Conservation (phyloP, 768 basidiomycete genomes). For the Boletales sp. region DNA sequence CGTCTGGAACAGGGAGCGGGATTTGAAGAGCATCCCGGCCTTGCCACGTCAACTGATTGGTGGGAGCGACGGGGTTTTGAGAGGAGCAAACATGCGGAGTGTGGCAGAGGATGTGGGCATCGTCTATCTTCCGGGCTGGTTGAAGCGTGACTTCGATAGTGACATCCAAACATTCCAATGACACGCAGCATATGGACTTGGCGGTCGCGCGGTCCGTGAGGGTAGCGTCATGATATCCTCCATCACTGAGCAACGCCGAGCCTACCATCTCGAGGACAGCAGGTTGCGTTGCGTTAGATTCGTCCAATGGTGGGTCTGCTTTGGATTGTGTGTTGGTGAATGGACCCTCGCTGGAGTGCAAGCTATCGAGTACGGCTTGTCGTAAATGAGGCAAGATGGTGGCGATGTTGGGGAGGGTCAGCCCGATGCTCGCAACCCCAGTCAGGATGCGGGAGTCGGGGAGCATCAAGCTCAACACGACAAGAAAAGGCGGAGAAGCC, state of each 20-base stretch:
- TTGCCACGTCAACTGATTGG: not conserved
- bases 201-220: not conserved
- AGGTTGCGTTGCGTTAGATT: not conserved
- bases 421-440: constrained; percentile 22
- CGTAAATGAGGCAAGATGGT: constrained; percentile 21
- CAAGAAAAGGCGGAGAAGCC: constrained; percentile 24
- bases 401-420: constrained; percentile 25
- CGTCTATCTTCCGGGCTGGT: not conserved
- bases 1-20: constrained; percentile 14
- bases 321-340: not conserved
- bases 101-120: not conserved
- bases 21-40: constrained; percentile 2
- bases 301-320: not conserved
- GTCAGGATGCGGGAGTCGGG: constrained; percentile 25
- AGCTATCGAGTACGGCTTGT: constrained; percentile 16
- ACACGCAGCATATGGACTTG: not conserved
- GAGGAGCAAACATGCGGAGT: not conserved
- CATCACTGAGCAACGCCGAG: not conserved
- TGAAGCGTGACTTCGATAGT: not conserved
- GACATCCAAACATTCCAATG: not conserved
- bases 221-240: not conserved
- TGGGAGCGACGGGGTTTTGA: not conserved
- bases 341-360: not conserved
- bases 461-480: constrained; percentile 21
- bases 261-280: not conserved